phyloP scores from a whole-genome alignment of 257 asterid species.

The Thymus quinquecostatus region DNA sequence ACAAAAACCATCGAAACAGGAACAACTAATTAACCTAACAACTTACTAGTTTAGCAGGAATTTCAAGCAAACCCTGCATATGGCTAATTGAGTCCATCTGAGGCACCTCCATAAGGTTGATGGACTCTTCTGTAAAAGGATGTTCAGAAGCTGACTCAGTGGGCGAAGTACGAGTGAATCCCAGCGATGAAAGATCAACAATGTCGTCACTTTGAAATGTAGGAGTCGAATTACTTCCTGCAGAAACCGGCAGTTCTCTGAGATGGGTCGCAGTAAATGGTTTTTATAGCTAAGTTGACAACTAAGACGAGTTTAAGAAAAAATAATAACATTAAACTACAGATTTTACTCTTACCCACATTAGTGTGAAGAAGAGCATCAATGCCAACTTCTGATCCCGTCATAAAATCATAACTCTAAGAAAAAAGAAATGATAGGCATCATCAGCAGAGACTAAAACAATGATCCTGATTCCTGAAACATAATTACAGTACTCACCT shows the following conservation, averaged over 20 bases:
- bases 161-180: slow-evolving; percentile 39
- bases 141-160: slow-evolving; percentile 46
- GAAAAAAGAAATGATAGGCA: slow-evolving; percentile 11
- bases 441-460: slow-evolving; percentile 28
- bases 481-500: slow-evolving; percentile 43
- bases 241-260: not conserved
- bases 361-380: slow-evolving; percentile 45
- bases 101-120: slow-evolving; percentile 38
- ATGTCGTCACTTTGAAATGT: slow-evolving; percentile 46
- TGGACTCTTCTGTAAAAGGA: slow-evolving; percentile 45
- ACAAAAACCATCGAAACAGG: not conserved
- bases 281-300: too few species aligned
- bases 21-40: slow-evolving; percentile 20
- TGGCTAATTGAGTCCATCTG: slow-evolving; percentile 42
- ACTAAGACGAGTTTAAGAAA: too few species aligned
- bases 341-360: slow-evolving; percentile 37
- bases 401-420: slow-evolving; percentile 55
- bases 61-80: slow-evolving; percentile 43
- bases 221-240: slow-evolving; percentile 42
- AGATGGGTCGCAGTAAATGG: slow-evolving; percentile 11
- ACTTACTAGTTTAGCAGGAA: slow-evolving; percentile 60
- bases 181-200: slow-evolving; percentile 58
- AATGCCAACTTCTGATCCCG: slow-evolving; percentile 50
- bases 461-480: not conserved
- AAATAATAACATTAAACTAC: not conserved